A percentile compares a stretch with the other conserved stretches of the same genome.
phyloP scores from a whole-genome alignment of 148 eudicot genomes.

The Chenopodium quinoa region DNA sequence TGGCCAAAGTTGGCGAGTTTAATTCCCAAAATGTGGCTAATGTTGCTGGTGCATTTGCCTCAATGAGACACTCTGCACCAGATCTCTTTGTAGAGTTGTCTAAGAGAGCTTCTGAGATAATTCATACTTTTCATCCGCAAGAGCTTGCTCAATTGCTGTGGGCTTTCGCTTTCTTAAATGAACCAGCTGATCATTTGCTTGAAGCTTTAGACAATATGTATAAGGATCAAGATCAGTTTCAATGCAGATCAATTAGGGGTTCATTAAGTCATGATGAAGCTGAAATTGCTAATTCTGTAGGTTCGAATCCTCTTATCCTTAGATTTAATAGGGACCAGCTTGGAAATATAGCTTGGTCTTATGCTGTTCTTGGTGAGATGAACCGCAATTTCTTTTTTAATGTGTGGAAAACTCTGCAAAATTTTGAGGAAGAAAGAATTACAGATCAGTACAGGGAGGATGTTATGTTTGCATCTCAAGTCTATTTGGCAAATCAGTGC shows the following conservation, averaged over 20 bases:
- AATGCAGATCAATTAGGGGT: constrained; percentile 32
- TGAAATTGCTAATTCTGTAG: constrained; percentile 15
- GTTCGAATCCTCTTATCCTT: constrained; percentile 33
- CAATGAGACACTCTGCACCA: constrained; percentile 91
- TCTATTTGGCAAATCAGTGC: constrained; percentile 77
- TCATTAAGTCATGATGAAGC: constrained; percentile 26
- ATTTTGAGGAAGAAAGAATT: constrained; percentile 58
- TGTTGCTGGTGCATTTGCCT: constrained; percentile 93
- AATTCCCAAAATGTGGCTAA: constrained; percentile 96
- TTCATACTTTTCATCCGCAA: constrained; percentile 72
- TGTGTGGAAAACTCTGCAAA: constrained; percentile 66
- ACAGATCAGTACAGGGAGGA: constrained; percentile 89
- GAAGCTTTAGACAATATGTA: constrained; percentile 67
- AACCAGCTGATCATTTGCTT: constrained; percentile 58
- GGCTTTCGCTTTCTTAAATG: constrained; percentile 88
- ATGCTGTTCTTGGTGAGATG: constrained; percentile 73
- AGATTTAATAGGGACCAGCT: constrained; percentile 70
- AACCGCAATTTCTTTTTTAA: constrained; percentile 56
- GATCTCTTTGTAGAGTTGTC: constrained; percentile 65
- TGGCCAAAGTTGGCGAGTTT: constrained; percentile 65
- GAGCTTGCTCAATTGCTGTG: constrained; percentile 92
- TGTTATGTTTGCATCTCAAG: constrained; percentile 89
- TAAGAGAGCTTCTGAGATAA: constrained; percentile 58
- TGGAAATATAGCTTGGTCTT: constrained; percentile 94
- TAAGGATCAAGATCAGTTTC: constrained; percentile 45